Evolutionary conservation across 805 yeast genomes (phyloP).

Genomic region (Huiozyma naganishii): DNA sequence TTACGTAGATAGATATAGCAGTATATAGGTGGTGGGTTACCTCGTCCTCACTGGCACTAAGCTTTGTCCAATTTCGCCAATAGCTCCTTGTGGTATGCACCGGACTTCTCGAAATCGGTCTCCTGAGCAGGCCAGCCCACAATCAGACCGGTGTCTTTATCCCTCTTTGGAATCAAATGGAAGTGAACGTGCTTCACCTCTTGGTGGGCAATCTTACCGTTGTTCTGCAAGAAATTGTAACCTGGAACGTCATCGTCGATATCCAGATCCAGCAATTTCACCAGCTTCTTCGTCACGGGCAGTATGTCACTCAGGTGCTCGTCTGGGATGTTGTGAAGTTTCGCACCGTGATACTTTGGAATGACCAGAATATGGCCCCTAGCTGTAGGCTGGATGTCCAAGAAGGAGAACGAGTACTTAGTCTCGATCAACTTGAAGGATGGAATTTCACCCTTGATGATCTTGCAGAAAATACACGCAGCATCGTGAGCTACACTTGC

Average conservation of each 20-base stretch:
- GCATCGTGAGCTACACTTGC: constrained; percentile 33
- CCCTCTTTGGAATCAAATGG: constrained; percentile 88
- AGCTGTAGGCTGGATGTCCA: constrained; percentile 89
- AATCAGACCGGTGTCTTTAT: constrained; percentile 58
- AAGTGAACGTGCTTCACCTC: constrained; percentile 93
- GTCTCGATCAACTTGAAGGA: constrained; percentile 85
- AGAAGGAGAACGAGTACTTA: constrained; percentile 66
- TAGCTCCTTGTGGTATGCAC: constrained; percentile 53
- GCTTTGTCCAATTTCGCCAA: constrained; percentile 30
- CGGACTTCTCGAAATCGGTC: constrained; percentile 65
- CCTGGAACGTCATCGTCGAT: constrained; percentile 51
- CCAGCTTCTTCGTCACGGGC: constrained; percentile 81
- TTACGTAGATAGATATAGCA: no score
- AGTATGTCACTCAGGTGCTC: constrained; percentile 77
- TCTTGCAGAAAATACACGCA: constrained; percentile 84
- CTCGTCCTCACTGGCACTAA: no score
- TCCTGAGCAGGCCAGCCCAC: constrained; percentile 93
- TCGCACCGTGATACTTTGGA: constrained; percentile 91
- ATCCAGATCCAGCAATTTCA: constrained; percentile 57
- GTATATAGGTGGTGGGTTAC: no score
- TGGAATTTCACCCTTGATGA: constrained; percentile 91
- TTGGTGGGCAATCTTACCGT: constrained; percentile 93
- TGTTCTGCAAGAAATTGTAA: constrained; percentile 85
- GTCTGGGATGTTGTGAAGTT: constrained; percentile 85
- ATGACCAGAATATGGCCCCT: constrained; percentile 82